Evolutionary conservation across 1,284 basidiomycete species (phyloP), one percentile per base, ranked within the genome.

Genomic region (Melampsora larici-populina): DNA sequence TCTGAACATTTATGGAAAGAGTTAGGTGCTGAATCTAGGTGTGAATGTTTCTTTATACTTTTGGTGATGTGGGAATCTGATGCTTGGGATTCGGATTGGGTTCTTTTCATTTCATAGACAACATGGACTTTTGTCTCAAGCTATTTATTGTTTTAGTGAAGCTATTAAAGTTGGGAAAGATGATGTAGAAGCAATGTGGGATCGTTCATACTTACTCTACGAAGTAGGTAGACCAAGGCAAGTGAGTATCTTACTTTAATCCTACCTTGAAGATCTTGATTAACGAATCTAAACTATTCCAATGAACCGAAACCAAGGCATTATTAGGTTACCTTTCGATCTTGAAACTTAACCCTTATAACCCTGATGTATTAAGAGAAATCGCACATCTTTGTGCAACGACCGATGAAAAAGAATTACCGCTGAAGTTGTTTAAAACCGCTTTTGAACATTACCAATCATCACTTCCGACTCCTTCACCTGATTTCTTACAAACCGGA

Each of bases 71-170:
- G n/a, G n/a, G n/a, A n/a, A n/a, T n/a, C n/a, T n/a, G n/a, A n/a
- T n/a, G n/a, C n/a, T n/a, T n/a, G n/a, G n/a, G n/a, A n/a, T n/a
- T n/a, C n/a, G n/a, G n/a, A n/a, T n/a, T n/a, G n/a, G n/a, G n/a
- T n/a, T n/a, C n/a, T n/a, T n/a, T 9, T 79, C 79, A 31, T 77
- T 78, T 5, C 74, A 70, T 80, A 91, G 92, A 80, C 88, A 89
- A 8, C 84, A 89, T 36, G 91, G 90, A 2, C 89, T 89, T 78
- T 87, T 88, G 63, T 90, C 93, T 74, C 94, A 98, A 84, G 92
- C 94, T 0, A 85, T 97, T 36, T 97, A 98, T 83, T 98, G 96
- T 82, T 92, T 92, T 81, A 87, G 90, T 0, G 95, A 97, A 82
- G 89, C 92, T 0, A 89, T 91, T 82, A 90, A 88, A 79, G 86